Evolutionary conservation across 2,329 filamentous ascomycete species (phyloP), one percentile per base, ranked within the genome.

Genomic region (Leptographium lundbergii): DNA sequence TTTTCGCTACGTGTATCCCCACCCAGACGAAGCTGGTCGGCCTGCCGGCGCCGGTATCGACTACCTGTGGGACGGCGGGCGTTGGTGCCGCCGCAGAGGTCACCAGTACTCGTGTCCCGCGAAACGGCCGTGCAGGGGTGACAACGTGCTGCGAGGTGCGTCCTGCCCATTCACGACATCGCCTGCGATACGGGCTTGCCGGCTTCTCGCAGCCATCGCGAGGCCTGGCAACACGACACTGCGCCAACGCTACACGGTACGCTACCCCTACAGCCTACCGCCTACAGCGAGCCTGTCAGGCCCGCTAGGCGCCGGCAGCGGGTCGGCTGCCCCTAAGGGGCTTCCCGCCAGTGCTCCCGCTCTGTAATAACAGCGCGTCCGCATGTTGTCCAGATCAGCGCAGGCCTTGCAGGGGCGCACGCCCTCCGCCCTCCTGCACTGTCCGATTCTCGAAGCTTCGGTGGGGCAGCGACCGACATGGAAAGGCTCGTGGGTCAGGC

Each of bases 371-470:
- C 32, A 55, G 45, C 29, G 52, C 52, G 7, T 45, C 42, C 42
- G 42, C 39, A 19, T 42, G 39, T 19, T 42, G 39, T 19, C 39
- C 39, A 42, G 39, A 42, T 42, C 39, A 42, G 47, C 47, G 47
- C 36, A 39, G 36, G 24, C 25, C 24, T 52, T 32, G 17, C 27
- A 32, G 50, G 24, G 27, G 27, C 25, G 25, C 24, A 17, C 9
- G 51, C 29, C 14, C 29, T 54, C 27, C 64, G 54, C 51, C n/a
- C 34, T 42, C 24, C 7, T 50, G 54, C 36, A 32, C 36, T 7
- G 54, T 27, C 54, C 55, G 65, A 68, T 75, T 75, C 74, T 74
- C 71, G 74, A 75, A 75, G 63, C 68, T 75, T 75, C 74, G 71
- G 72, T 74, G 73, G 70, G 60, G 59, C 29, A 7, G 22, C 11